Conservation (phyloP, 2,329 filamentous ascomycete species). For the Fusarium sp. region DNA sequence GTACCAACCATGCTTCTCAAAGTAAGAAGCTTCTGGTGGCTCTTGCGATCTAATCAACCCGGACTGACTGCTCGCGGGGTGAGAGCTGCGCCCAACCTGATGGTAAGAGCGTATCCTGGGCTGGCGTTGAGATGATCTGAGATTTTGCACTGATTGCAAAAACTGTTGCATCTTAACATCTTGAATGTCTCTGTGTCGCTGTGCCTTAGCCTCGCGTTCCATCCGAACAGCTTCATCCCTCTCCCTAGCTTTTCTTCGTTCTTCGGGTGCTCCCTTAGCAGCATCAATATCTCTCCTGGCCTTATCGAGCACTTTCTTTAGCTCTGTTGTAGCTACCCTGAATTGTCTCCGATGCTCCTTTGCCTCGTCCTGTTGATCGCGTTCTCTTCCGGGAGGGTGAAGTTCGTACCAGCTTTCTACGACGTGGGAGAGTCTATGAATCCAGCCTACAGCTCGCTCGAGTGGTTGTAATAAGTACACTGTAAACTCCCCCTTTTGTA, state of each 20-base stretch:
- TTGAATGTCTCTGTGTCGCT: not conserved
- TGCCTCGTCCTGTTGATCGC: not conserved
- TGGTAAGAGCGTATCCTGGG: not conserved
- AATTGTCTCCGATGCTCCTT: slow-evolving; percentile 15
- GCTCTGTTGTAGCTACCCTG: not conserved
- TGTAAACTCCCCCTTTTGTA: slow-evolving; percentile 38
- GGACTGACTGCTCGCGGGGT: slow-evolving; percentile 6
- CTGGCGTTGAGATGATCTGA: not conserved
- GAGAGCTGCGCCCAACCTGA: slow-evolving; percentile 3
- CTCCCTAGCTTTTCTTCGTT: slow-evolving; percentile 6
- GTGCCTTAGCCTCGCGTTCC: slow-evolving; percentile 11
- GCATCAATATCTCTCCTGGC: slow-evolving; percentile 23
- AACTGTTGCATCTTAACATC: slow-evolving; percentile 39
- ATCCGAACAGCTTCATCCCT: slow-evolving; percentile 16
- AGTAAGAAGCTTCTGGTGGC: slow-evolving; percentile 28
- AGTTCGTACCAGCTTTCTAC: slow-evolving; percentile 26
- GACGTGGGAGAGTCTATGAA: slow-evolving; percentile 22
- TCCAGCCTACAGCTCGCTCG: slow-evolving; percentile 33
- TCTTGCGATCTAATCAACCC: not conserved
- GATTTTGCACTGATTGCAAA: slow-evolving; percentile 30
- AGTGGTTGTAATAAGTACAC: slow-evolving; percentile 28
- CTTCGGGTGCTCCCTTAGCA: slow-evolving; percentile 1
- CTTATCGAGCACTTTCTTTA: slow-evolving; percentile 11
- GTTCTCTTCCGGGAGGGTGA: slow-evolving; percentile 5
- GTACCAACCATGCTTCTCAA: slow-evolving; percentile 43